Conservation (phyloP, 2,329 filamentous ascomycete species). For the Aspergillus fumigatus region DNA sequence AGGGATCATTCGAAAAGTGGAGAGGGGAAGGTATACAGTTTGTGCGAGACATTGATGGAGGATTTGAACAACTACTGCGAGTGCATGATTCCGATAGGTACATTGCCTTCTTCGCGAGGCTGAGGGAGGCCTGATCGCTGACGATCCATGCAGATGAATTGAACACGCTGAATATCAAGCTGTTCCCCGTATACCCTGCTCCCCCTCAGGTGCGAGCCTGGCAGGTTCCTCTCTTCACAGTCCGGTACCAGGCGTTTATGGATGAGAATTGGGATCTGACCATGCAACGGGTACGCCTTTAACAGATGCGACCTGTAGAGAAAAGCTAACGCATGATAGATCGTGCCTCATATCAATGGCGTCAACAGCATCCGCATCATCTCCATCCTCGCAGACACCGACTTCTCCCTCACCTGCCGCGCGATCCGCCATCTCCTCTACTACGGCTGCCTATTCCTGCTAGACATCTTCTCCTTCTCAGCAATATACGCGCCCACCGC, state of each 20-base stretch:
- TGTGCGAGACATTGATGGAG: conserved; percentile 83
- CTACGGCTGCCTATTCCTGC: conserved; percentile 82
- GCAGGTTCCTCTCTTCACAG: conserved; percentile 80
- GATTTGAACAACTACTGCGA: conserved; percentile 96
- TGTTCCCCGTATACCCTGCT: conserved; percentile 76
- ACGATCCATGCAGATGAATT: conserved; percentile 62
- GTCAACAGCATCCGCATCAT: conserved; percentile 86
- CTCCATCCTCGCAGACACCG: conserved; percentile 77
- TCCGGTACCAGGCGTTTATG: conserved; percentile 49
- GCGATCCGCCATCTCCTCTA: conserved; percentile 86
- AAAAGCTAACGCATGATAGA: conserved; percentile 35
- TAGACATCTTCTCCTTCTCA: conserved; percentile 93
- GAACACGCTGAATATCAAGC: conserved; percentile 93
- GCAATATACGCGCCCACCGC: conserved; percentile 83
- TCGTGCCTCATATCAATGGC: conserved; percentile 84
- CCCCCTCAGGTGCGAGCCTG: conserved; percentile 76
- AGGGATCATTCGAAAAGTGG: conserved; percentile 41
- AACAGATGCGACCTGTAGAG: neutral
- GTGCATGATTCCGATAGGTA: conserved; percentile 95
- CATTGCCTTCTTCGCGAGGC: conserved; percentile 14
- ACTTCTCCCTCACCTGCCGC: conserved; percentile 77
- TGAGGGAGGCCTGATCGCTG: conserved; percentile 6
- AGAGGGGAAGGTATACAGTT: conserved; percentile 55
- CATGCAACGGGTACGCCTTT: conserved; percentile 43
- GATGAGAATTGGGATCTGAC: conserved; percentile 54